These are phyloP conservation scores for Globisporangium cederbergense DNA, from an alignment of 352 stramenopile species.

Conservation along the genomic window DNA sequence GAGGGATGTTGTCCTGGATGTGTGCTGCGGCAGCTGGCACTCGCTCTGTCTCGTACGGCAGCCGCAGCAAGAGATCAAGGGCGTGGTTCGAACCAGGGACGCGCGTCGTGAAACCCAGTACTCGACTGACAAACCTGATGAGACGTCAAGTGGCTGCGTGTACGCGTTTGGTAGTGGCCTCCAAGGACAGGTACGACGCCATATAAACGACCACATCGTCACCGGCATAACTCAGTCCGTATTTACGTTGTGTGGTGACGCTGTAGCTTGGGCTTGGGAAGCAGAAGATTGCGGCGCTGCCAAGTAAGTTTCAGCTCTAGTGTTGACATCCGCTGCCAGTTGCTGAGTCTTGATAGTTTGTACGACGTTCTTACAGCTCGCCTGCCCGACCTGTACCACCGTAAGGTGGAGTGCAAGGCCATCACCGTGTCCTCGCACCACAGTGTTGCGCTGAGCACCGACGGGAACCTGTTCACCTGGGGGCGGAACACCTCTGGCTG, in stretches of 20 bases:
- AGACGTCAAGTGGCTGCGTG: constrained; percentile 35
- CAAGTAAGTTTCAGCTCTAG: constrained; percentile 39
- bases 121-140: background rate
- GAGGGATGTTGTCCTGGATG: constrained; percentile 51
- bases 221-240: too few relatives aligned
- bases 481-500: constrained; percentile 53
- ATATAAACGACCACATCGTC: background rate
- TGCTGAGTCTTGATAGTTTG: too few relatives aligned
- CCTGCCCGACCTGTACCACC: constrained; percentile 47
- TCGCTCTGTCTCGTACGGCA: constrained; percentile 53
- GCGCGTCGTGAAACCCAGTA: background rate
- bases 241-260: background rate
- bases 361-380: constrained; percentile 28
- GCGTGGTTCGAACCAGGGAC: background rate
- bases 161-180: constrained; percentile 67
- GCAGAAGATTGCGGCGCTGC: constrained; percentile 54
- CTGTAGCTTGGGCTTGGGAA: constrained; percentile 60
- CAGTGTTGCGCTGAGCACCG: constrained; percentile 42
- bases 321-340: too few relatives aligned
- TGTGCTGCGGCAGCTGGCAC: constrained; percentile 65
- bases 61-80: constrained; percentile 9
- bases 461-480: constrained; percentile 74
- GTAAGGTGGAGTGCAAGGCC: constrained; percentile 40
- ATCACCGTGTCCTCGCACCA: constrained; percentile 60
- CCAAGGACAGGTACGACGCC: constrained; percentile 47